Conservation (phyloP, 768 basidiomycete species). For the Lentinula detonsa region DNA sequence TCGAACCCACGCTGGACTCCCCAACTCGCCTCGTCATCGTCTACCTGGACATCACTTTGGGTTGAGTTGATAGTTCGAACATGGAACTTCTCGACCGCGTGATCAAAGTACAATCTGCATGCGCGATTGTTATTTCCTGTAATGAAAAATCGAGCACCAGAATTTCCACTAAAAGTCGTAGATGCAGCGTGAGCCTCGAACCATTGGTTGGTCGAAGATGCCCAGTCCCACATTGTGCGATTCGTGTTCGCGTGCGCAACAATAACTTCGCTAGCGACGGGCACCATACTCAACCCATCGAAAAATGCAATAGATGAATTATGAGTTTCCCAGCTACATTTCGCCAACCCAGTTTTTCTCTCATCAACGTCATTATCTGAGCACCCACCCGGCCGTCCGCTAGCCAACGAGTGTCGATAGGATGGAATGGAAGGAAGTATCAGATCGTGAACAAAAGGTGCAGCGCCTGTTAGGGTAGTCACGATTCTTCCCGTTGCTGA, state of each 20-base stretch:
- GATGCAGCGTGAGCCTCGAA: not conserved
- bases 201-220: not conserved
- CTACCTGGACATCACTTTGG: not conserved
- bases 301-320: constrained; percentile 17
- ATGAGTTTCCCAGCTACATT: constrained; percentile 40
- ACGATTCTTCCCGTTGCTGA: constrained; percentile 16
- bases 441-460: constrained; percentile 32
- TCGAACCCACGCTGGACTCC: constrained; percentile 1
- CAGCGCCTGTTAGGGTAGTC: constrained; percentile 40
- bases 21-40: constrained; percentile 14
- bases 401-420: constrained; percentile 8
- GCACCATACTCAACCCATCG: not conserved
- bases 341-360: constrained; percentile 30
- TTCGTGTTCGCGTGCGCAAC: not conserved
- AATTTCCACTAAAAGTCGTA: not conserved
- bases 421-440: constrained; percentile 52
- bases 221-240: not conserved
- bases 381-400: not conserved
- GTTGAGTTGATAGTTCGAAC: constrained; percentile 17
- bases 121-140: constrained; percentile 55
- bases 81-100: constrained; percentile 34
- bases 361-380: not conserved
- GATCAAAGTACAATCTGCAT: constrained; percentile 57
- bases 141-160: constrained; percentile 43
- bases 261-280: not conserved